phyloP scores from a whole-genome alignment of 2,329 filamentous ascomycete species.

The Colletotrichum zoysiae region DNA sequence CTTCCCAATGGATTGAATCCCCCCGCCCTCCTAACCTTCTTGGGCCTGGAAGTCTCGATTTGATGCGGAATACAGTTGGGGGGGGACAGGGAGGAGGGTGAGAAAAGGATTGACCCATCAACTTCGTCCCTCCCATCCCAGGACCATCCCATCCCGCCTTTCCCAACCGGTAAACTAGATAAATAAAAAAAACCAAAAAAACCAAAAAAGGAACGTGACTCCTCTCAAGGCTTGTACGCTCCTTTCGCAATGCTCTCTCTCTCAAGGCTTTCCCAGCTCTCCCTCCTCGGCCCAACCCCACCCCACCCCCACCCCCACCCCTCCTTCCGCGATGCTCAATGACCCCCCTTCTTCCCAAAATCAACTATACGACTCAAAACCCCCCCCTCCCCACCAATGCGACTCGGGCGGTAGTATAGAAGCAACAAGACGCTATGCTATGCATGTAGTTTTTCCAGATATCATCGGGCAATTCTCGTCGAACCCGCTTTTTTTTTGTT shows the following conservation, averaged over 20 bases:
- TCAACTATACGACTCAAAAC: conserved; percentile 14
- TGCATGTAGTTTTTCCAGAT: conserved; percentile 33
- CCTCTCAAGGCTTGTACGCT: background rate
- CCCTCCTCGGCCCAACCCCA: background rate
- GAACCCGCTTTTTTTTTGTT: background rate
- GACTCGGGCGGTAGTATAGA: conserved; percentile 26
- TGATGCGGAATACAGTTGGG: background rate
- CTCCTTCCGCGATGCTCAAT: background rate
- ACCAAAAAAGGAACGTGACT: no score
- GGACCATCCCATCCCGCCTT: no score
- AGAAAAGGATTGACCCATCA: background rate
- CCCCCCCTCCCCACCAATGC: conserved; percentile 14
- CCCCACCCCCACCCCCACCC: no score
- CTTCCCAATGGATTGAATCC: no score
- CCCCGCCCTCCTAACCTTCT: no score
- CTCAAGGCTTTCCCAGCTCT: background rate
- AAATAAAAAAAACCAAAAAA: background rate
- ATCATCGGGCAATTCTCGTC: conserved; percentile 10
- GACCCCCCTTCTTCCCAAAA: background rate
- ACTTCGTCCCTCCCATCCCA: background rate
- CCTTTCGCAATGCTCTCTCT: no score
- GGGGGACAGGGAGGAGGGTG: no score
- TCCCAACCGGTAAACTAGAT: background rate
- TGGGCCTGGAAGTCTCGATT: background rate
- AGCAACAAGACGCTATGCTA: conserved; percentile 42